Evolutionary conservation across 2,329 filamentous ascomycete species (phyloP), one percentile per base, ranked within the genome.

Genomic region (Neurospora sp.): DNA sequence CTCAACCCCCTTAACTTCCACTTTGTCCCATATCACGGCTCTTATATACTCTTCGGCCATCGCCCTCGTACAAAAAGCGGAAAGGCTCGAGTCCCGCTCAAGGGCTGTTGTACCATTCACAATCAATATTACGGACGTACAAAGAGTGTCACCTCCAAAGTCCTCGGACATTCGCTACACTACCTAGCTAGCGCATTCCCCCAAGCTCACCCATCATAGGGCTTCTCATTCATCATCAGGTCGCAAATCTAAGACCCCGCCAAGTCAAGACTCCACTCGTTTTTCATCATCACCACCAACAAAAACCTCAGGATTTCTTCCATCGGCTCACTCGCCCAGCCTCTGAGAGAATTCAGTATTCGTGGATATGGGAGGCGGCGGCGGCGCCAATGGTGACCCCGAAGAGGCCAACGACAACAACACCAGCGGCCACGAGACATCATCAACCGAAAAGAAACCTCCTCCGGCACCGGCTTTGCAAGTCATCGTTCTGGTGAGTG

Each of bases 401-500:
- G 42, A 42, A 43, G 66, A 62, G 28, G 67, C 66, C 19, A 66
- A 28, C 38, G 39, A 58, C 69, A 28, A 23, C 66, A 38, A n/a
- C 66, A 19, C 19, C 23, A 67, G 36, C 13, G 19, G 70, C 67
- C 19, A 73, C 73, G 71, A 71, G 52, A 15, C 71, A 68, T 70
- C 68, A 39, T 71, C 70, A 58, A 71, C 68, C 11, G 66, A 68
- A 17, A 46, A 66, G n/a, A n/a, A 42, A 17, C n/a, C 43, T 38
- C 38, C 39, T n/a, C 58, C 67, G 39, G 73, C 78, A 70, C 84
- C 87, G 78, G 87, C 87, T 52, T 81, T 93, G 80, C 90, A 93
- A 80, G 89, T 93, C 66, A 92, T 93, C 81, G 84, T 93, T 71
- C 80, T 93, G 83, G 91, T 93, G 82, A 83, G 90, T 85, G 58